phyloP scores from a whole-genome alignment of 352 stramenopile genomes.

The Phytophthora pini region DNA sequence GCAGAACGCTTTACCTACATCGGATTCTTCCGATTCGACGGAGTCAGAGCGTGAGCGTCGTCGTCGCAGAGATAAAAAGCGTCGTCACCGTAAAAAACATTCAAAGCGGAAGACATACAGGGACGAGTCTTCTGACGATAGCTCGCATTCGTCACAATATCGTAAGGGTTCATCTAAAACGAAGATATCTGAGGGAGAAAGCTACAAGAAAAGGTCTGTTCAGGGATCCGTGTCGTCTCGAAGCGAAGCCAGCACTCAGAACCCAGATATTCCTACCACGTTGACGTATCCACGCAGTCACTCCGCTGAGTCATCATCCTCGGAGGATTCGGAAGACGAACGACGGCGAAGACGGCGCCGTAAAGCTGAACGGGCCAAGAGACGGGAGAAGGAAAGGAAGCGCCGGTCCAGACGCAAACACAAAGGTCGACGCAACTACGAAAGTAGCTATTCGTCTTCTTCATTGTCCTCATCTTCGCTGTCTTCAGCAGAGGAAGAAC shows the following conservation, averaged over 20 bases:
- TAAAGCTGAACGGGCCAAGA: slow-evolving; percentile 18
- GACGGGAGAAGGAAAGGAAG: slow-evolving; percentile 19
- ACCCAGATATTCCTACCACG: slow-evolving; percentile 10
- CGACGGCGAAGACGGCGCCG: slow-evolving; percentile 11
- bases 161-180: slow-evolving; percentile 4
- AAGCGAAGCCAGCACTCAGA: slow-evolving; percentile 16
- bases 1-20: slow-evolving; percentile 44
- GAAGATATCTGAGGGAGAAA: slow-evolving; percentile 1
- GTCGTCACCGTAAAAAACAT: slow-evolving; percentile 14
- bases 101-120: slow-evolving; percentile 8
- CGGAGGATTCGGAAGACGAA: slow-evolving; percentile 25
- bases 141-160: slow-evolving; percentile 5
- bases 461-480: slow-evolving; percentile 22
- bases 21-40: slow-evolving; percentile 44
- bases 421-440: slow-evolving; percentile 25
- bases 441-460: slow-evolving; percentile 31
- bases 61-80: slow-evolving; percentile 22
- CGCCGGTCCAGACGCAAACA: slow-evolving; percentile 16
- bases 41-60: slow-evolving; percentile 30
- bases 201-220: not conserved
- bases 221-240: slow-evolving; percentile 13
- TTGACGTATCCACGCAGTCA: slow-evolving; percentile 21
- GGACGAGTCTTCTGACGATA: slow-evolving; percentile 18
- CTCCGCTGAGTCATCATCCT: slow-evolving; percentile 3
- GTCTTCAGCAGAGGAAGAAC: slow-evolving; percentile 36